Conservation (phyloP, 1,284 basidiomycete genomes). For the Wallemia hederae region DNA sequence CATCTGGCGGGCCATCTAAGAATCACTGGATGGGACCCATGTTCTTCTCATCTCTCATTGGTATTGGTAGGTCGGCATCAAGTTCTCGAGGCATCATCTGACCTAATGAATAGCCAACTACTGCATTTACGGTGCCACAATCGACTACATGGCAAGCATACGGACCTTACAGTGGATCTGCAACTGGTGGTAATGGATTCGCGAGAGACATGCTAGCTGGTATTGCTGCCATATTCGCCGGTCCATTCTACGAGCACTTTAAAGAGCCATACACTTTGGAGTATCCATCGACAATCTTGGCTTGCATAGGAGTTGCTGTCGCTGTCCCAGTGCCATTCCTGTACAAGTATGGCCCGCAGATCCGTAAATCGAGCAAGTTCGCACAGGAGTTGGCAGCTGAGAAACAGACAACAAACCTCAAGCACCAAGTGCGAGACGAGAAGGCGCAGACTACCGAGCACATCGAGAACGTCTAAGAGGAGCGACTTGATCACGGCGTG, state of each 20-base stretch:
- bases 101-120: conserved; percentile 18
- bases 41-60: conserved; percentile 17
- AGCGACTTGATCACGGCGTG: too few relatives aligned
- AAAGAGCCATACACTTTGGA: background rate
- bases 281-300: background rate
- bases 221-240: conserved; percentile 17
- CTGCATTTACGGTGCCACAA: conserved; percentile 14
- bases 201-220: conserved; percentile 17
- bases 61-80: too few relatives aligned
- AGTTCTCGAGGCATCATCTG: too few relatives aligned
- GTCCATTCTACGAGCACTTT: conserved; percentile 13
- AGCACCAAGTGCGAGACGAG: background rate
- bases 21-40: conserved; percentile 18
- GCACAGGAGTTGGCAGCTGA: background rate
- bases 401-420: background rate
- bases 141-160: conserved; percentile 19
- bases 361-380: background rate
- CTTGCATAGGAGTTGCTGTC: background rate
- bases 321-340: background rate
- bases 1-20: conserved; percentile 12
- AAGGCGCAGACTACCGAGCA: background rate
- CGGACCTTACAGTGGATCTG: conserved; percentile 18
- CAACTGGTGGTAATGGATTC: conserved; percentile 15
- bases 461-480: background rate
- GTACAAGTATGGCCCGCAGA: background rate